phyloP scores from a whole-genome alignment of 805 yeast species.

The Candida railenensis region DNA sequence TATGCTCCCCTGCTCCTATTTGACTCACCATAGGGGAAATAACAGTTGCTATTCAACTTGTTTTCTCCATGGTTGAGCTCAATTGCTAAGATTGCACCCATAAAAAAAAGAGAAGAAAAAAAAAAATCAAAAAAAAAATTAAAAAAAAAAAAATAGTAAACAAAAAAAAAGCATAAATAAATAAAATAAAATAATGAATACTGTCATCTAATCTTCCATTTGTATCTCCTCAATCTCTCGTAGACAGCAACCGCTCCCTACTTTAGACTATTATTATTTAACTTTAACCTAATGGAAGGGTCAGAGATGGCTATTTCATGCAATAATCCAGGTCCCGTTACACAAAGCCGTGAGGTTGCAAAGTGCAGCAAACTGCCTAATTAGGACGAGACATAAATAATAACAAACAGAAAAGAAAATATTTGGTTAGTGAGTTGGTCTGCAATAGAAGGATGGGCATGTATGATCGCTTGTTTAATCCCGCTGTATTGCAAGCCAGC shows the following conservation, averaged over 20 bases:
- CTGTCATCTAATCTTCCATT: too few species aligned
- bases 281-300: not conserved
- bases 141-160: not conserved
- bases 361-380: not conserved
- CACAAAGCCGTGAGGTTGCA: not conserved
- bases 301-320: not conserved
- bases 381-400: not conserved
- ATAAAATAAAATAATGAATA: not conserved
- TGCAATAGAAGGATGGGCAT: not conserved
- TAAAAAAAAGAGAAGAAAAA: not conserved
- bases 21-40: not conserved
- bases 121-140: not conserved
- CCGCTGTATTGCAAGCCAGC: not conserved
- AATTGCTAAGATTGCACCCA: not conserved
- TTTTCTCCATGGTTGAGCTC: not conserved
- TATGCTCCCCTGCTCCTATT: too few species aligned
- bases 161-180: not conserved
- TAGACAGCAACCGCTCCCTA: too few species aligned
- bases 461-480: not conserved
- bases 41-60: conserved; percentile 11
- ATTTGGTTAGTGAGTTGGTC: not conserved
- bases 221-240: too few species aligned
- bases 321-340: not conserved
- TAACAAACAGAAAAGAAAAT: not conserved
- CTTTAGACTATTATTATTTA: too few species aligned